Percentiles rank a stretch among this genome's conserved stretches.
These are phyloP conservation scores for Phytophthora aleatoria DNA, from an alignment of 352 stramenopile species.

Conservation along the genomic window DNA sequence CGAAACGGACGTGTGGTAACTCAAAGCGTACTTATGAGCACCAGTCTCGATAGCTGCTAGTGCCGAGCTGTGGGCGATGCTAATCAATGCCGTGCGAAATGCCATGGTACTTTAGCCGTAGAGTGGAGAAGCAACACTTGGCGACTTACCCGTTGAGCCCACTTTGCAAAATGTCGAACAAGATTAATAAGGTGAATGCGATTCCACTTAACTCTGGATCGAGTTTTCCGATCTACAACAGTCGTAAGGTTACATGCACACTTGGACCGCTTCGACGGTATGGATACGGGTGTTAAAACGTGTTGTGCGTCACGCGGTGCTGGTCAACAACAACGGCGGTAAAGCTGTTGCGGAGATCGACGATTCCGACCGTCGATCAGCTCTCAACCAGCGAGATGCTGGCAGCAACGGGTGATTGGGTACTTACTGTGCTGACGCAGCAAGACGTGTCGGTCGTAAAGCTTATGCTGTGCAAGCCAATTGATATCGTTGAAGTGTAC, in stretches of 20 bases:
- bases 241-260: too few species aligned
- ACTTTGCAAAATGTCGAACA: background rate
- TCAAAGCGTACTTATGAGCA: too few species aligned
- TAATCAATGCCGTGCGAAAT: too few species aligned
- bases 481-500: slow-evolving; percentile 10
- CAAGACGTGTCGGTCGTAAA: slow-evolving; percentile 17
- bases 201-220: background rate
- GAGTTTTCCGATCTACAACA: too few species aligned
- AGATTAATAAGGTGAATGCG: background rate
- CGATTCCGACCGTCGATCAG: background rate
- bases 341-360: slow-evolving; percentile 1
- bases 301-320: too few species aligned
- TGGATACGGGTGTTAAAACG: too few species aligned
- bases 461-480: slow-evolving; percentile 11
- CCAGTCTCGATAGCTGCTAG: too few species aligned
- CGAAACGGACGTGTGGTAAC: background rate
- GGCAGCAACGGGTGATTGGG: slow-evolving; percentile 20
- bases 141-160: background rate
- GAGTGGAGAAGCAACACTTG: background rate
- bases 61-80: too few species aligned
- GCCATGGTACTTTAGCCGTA: too few species aligned
- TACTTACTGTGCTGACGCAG: slow-evolving; percentile 16
- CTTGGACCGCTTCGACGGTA: too few species aligned
- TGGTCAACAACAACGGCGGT: too few species aligned
- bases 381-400: too few species aligned